These are phyloP conservation scores for Suhomyces sp. DNA, from an alignment of 805 yeast species.

Conservation along the genomic window DNA sequence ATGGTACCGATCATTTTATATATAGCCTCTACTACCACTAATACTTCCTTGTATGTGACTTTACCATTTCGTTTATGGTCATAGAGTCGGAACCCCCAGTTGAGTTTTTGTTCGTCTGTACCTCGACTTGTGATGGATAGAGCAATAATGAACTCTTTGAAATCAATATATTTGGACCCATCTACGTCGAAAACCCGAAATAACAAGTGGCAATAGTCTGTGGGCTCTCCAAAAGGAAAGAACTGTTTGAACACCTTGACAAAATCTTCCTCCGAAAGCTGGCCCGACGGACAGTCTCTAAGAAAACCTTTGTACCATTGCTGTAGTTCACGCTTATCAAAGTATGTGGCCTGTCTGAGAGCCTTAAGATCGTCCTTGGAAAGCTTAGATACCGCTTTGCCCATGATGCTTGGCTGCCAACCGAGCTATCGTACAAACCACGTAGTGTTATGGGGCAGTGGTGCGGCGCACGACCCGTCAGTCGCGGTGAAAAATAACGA, in stretches of 20 bases:
- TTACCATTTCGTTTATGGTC: slow-evolving; percentile 79
- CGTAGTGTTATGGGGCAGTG: background rate
- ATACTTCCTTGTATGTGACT: slow-evolving; percentile 74
- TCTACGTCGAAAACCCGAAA: slow-evolving; percentile 88
- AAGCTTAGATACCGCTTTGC: slow-evolving; percentile 88
- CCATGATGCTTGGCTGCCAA: slow-evolving; percentile 52
- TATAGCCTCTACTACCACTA: slow-evolving; percentile 74
- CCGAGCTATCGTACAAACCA: background rate
- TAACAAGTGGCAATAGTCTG: slow-evolving; percentile 82
- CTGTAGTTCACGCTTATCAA: slow-evolving; percentile 89
- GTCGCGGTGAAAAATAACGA: background rate
- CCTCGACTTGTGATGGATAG: slow-evolving; percentile 87
- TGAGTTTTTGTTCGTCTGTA: slow-evolving; percentile 73
- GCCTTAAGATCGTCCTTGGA: slow-evolving; percentile 86
- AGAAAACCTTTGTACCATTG: slow-evolving; percentile 98
- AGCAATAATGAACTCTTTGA: slow-evolving; percentile 88
- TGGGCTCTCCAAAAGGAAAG: slow-evolving; percentile 97
- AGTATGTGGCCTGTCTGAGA: slow-evolving; percentile 81
- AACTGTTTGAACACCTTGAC: slow-evolving; percentile 91
- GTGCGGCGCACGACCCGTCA: background rate
- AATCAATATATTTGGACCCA: slow-evolving; percentile 76
- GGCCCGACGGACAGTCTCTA: slow-evolving; percentile 92
- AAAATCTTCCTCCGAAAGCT: slow-evolving; percentile 80
- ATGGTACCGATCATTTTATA: slow-evolving; percentile 95
- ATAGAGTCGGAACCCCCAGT: slow-evolving; percentile 87